Evolutionary conservation across 495 filamentous ascomycete genomes (phyloP).

Genomic region (Alectoria sarmentosa): DNA sequence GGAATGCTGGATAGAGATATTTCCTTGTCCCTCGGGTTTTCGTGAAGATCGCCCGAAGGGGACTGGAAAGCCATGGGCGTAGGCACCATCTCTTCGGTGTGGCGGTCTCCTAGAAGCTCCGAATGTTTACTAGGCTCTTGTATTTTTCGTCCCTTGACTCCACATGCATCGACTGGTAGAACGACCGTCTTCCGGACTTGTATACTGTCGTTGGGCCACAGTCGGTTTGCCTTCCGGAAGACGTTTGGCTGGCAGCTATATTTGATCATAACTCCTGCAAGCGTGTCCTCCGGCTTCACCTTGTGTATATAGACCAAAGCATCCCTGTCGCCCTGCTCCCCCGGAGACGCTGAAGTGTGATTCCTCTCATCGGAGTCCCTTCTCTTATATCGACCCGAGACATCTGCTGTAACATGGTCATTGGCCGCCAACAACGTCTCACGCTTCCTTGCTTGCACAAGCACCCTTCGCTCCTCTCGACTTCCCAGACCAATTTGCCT

Average conservation of each 20-base stretch:
- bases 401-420: conserved; percentile 40
- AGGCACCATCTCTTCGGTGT: conserved; percentile 16
- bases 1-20: conserved; percentile 36
- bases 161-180: conserved; percentile 85
- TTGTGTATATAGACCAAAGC: conserved; percentile 84
- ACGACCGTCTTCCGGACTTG: conserved; percentile 75
- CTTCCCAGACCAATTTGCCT: conserved; percentile 46
- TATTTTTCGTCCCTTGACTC: conserved; percentile 62
- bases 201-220: conserved; percentile 89
- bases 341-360: conserved; percentile 28
- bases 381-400: conserved; percentile 47
- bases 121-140: conserved; percentile 27
- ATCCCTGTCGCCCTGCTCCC: conserved; percentile 54
- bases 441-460: conserved; percentile 56
- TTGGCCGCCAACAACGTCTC: conserved; percentile 52
- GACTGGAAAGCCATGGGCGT: conserved; percentile 20
- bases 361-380: conserved; percentile 50
- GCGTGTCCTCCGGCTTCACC: conserved; percentile 72
- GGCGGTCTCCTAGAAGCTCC: conserved; percentile 34
- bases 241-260: conserved; percentile 76
- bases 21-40: conserved; percentile 35
- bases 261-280: conserved; percentile 81
- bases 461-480: conserved; percentile 47
- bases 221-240: conserved; percentile 79
- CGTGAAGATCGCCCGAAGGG: conserved; percentile 25